Base-by-base conservation (phyloP, 495 filamentous ascomycete species). In the Neurospora discreta region DNA sequence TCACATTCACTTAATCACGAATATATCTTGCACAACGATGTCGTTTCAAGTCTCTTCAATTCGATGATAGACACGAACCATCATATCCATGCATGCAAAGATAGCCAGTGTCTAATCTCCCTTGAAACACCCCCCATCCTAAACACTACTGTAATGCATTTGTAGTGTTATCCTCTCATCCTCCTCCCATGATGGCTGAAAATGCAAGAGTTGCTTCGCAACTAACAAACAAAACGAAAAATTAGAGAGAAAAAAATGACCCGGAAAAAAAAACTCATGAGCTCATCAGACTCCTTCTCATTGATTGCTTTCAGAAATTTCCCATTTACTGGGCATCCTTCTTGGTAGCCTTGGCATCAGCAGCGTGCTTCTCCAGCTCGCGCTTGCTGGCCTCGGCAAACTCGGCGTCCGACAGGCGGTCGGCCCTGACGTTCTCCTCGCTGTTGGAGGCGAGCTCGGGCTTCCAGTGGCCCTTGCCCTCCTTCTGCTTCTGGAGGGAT, bases 401-500 rank as follows among this genome's bases (percentile, higher is more conserved):
- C 43, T 74, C 76, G 46, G 65, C 69, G 67, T 70, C 71, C 10
- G 60, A 16, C 30, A 38, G 23, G 1, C 83, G 80, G 75, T 87
- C 84, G 11, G 84, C 84, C 82, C 84, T 84, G 74, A 97, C 89
- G 76, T 89, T 89, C 74, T 90, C 89, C 85, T 97, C 94, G 76
- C 90, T 93, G 78, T 92, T 87, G 72, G 88, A 92, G 6, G 92
- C 92, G 70, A 97, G 81, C 77, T 92, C 90, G 23, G 89, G 83
- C 80, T 91, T 91, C 94, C 94, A 97, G 74, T 93, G 86, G 15
- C 84, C 91, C 80, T 90, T 89, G 26, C 94, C 94, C 15, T 88
- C 82, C 82, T 92, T 92, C 69, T 89, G 85, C 82, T 90, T 89
- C 77, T 85, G 81, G 70, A 97, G 73, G 42, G 87, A 85, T 68